Base-by-base conservation (phyloP, 163 green algal genomes). In the Trebouxiophyceae sp. region DNA sequence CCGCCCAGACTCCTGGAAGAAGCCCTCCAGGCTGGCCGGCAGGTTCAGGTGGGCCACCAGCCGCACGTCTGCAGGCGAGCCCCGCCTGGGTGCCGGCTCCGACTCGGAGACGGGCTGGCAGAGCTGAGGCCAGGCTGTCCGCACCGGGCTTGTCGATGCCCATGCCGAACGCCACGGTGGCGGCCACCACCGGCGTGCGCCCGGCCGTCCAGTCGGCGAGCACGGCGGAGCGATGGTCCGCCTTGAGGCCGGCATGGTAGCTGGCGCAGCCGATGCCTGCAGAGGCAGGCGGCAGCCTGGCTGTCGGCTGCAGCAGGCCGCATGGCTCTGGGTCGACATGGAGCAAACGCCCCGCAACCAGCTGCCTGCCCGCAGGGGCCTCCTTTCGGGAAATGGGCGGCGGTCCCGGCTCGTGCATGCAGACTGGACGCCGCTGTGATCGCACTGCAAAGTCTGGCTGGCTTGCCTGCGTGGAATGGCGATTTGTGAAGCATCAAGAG, bases 101-200 rank as follows among this genome's bases (percentile, higher is more conserved):
- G n/a, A n/a, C n/a, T n/a, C n/a, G n/a, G n/a, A 50, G 12, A 50
- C 12, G 39, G 39, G 39, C 19, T n/a, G 39, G 39, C 39, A 50
- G 39, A n/a, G 39, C 19, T 50, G 39, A 50, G 39, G 39, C 39
- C 12, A 66, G 34, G 12, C 29, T 27, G 45, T 55, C 1, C 66
- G n/a, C 57, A 81, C 74, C 63, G 61, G 72, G 56, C 20, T 68
- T 59, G 69, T 84, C 74, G 44, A 84, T 76, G 46, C 77, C 77
- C 77, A 84, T 84, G 29, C 77, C 77, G 67, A 84, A 84, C 0
- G 74, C 74, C 45, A 82, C 69, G 0, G 77, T 84, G 50, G 77
- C 77, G 1, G 64, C 71, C 24, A 84, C 66, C 1, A 75, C 60
- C 0, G 65, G 71, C 23, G 55, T 22, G 32, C 62, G 27, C 0